phyloP scores from a whole-genome alignment of 73 alveolate species.

The Loxodes magnus region DNA sequence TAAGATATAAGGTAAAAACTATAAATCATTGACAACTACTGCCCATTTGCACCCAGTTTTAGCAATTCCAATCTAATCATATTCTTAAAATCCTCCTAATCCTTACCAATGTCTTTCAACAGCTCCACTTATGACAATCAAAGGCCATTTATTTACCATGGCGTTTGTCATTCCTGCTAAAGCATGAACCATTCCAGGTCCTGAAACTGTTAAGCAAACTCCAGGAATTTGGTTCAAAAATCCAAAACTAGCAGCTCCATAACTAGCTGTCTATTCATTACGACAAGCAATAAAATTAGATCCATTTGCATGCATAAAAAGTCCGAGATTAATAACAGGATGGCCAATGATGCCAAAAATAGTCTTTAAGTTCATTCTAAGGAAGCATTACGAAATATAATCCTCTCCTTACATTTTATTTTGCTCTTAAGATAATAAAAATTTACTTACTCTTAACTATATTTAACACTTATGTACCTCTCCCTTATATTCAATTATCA shows the following conservation, averaged over 20 bases:
- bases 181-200: slow-evolving; percentile 86
- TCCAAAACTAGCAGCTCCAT: slow-evolving; percentile 75
- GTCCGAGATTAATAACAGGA: slow-evolving; percentile 69
- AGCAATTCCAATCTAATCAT: slow-evolving; percentile 43
- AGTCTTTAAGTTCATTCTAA: slow-evolving; percentile 11
- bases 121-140: slow-evolving; percentile 67
- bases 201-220: slow-evolving; percentile 62
- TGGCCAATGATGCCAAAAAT: slow-evolving; percentile 74
- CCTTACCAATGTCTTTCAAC: slow-evolving; percentile 47
- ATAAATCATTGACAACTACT: slow-evolving; percentile 35
- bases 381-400: slow-evolving; percentile 28
- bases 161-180: slow-evolving; percentile 79
- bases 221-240: slow-evolving; percentile 75
- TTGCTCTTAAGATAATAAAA: neutral
- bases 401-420: slow-evolving; percentile 8
- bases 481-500: neutral
- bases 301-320: slow-evolving; percentile 46
- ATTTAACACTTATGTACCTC: neutral
- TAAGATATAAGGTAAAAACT: slow-evolving; percentile 47
- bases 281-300: slow-evolving; percentile 60
- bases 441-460: no score
- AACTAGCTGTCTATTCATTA: slow-evolving; percentile 79
- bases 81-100: slow-evolving; percentile 74
- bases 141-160: slow-evolving; percentile 75
- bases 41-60: slow-evolving; percentile 53